phyloP scores from a whole-genome alignment of 2,329 filamentous ascomycete species.

The Proliferodiscus dingleyae region DNA sequence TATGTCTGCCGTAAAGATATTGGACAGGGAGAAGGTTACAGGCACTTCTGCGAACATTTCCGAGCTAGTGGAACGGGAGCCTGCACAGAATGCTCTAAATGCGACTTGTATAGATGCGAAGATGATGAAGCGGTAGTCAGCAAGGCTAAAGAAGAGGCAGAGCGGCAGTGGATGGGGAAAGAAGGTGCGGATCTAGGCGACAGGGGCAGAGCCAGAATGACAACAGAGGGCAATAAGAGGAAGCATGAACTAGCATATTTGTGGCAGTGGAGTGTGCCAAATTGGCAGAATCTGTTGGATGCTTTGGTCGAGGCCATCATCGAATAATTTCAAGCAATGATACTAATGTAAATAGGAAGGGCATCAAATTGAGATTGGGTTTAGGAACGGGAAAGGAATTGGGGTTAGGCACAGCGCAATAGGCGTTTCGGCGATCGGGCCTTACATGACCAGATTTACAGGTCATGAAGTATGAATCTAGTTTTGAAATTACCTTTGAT shows the following conservation, averaged over 20 bases:
- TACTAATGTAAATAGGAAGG: too few species aligned
- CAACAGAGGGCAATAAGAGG: conserved; percentile 47
- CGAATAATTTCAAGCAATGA: conserved; percentile 24
- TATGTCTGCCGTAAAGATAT: conserved; percentile 86
- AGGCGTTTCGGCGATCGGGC: background rate
- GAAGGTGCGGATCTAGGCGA: conserved; percentile 54
- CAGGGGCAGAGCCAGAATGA: conserved; percentile 52
- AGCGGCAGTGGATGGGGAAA: conserved; percentile 63
- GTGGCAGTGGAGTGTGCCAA: conserved; percentile 26
- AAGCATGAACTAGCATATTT: conserved; percentile 18
- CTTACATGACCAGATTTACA: background rate
- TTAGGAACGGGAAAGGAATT: background rate
- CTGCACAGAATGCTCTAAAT: conserved; percentile 76
- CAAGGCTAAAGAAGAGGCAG: conserved; percentile 65
- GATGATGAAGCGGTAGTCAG: conserved; percentile 65
- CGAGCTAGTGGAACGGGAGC: conserved; percentile 69
- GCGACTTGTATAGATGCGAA: conserved; percentile 69
- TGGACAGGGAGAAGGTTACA: conserved; percentile 67
- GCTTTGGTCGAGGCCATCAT: conserved; percentile 28
- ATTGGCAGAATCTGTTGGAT: conserved; percentile 29
- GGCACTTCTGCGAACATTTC: conserved; percentile 96
- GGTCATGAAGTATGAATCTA: background rate
- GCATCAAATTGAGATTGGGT: conserved; percentile 3
- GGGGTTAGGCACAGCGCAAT: conserved; percentile 5
- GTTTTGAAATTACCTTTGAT: background rate